Evolutionary conservation across 2,329 filamentous ascomycete species (phyloP).

Genomic region (Ciborinia camelliae): DNA sequence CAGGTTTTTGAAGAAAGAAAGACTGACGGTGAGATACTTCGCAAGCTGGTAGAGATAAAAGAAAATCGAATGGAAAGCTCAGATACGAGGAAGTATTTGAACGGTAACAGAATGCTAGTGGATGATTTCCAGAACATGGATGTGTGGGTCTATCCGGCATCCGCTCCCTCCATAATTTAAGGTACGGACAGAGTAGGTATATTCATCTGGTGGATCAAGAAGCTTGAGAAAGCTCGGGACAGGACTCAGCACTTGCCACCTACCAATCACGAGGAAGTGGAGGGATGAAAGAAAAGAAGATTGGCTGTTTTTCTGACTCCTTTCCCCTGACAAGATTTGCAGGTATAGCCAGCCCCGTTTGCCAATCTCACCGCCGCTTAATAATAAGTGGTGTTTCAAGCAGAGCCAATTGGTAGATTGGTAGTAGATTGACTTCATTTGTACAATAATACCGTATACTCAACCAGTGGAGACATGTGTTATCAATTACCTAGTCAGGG

Average conservation of each 20-base stretch:
- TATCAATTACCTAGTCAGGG: background rate
- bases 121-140: constrained; percentile 12
- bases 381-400: constrained; percentile 11
- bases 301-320: background rate
- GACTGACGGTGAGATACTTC: constrained; percentile 17
- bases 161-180: constrained; percentile 17
- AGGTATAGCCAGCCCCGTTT: constrained; percentile 1
- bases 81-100: constrained; percentile 13
- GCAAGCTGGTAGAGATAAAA: constrained; percentile 10
- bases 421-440: constrained; percentile 8
- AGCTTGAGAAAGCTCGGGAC: constrained; percentile 13
- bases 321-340: background rate
- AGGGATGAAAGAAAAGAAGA: background rate
- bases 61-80: background rate
- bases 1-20: constrained; percentile 15
- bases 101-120: background rate
- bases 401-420: background rate
- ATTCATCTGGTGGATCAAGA: constrained; percentile 8
- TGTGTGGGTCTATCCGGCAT: constrained; percentile 2
- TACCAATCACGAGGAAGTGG: background rate
- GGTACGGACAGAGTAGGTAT: too few relatives aligned
- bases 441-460: too few relatives aligned
- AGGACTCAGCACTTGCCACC: background rate
- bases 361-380: constrained; percentile 7
- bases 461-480: too few relatives aligned